Percentiles rank a stretch among this genome's conserved stretches.
Conservation (phyloP, 1,139 yeast species). For the Kodamaea anthophila region DNA sequence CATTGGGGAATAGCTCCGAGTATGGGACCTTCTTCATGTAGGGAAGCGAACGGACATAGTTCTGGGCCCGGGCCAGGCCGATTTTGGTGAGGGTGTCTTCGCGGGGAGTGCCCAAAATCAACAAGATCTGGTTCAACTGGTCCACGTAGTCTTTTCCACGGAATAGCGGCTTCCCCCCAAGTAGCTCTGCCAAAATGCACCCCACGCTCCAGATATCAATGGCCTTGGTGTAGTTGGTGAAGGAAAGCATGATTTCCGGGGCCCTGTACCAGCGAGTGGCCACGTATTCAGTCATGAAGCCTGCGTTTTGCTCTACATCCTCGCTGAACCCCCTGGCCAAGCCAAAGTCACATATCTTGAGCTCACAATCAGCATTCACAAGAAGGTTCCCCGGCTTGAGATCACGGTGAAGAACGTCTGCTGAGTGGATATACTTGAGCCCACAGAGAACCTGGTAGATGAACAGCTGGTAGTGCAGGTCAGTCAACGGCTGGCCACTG, state of each 20-base stretch:
- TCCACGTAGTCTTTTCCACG: constrained; percentile 95
- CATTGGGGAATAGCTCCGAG: constrained; percentile 65
- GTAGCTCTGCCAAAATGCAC: constrained; percentile 86
- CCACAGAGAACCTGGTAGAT: constrained; percentile 92
- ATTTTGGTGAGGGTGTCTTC: constrained; percentile 78
- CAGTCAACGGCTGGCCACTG: constrained; percentile 90
- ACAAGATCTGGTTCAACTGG: constrained; percentile 82
- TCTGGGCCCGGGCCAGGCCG: constrained; percentile 87
- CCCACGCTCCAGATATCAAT: constrained; percentile 98
- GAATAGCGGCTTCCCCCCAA: constrained; percentile 89
- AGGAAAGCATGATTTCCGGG: constrained; percentile 92
- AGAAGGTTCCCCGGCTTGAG: constrained; percentile 88
- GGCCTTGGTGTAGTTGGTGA: constrained; percentile 90
- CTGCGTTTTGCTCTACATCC: constrained; percentile 81
- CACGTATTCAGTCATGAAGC: constrained; percentile 91
- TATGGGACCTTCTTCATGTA: constrained; percentile 80
- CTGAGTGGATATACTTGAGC: constrained; percentile 88
- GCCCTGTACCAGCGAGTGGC: constrained; percentile 99
- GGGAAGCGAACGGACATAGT: constrained; percentile 83
- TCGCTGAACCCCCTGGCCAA: constrained; percentile 91
- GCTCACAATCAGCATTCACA: constrained; percentile 93
- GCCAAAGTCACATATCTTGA: constrained; percentile 95
- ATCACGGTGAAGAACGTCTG: constrained; percentile 92
- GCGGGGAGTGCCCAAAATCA: constrained; percentile 85
- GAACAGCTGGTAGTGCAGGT: constrained; percentile 90